These are phyloP conservation scores for Aspergillus clavatus DNA, from an alignment of 2,329 filamentous ascomycete genomes.

Conservation along the genomic window DNA sequence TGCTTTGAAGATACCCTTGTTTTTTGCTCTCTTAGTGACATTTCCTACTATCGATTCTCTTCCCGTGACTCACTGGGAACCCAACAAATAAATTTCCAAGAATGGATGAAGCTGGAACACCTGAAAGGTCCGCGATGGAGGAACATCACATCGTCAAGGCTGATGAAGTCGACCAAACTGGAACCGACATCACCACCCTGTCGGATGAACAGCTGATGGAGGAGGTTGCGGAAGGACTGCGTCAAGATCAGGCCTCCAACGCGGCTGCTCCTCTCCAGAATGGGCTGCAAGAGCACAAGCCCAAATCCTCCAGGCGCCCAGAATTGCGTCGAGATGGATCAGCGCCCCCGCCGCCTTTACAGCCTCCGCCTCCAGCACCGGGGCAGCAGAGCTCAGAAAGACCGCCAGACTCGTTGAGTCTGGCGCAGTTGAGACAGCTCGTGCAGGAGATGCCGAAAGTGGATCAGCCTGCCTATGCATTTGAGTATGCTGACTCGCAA, in stretches of 20 bases:
- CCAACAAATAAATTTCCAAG: conserved; percentile 1
- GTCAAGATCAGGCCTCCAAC: conserved; percentile 29
- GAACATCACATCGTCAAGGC: conserved; percentile 45
- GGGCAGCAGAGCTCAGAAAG: conserved; percentile 34
- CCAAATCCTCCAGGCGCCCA: conserved; percentile 25
- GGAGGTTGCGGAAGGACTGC: conserved; percentile 36
- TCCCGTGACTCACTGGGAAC: not conserved
- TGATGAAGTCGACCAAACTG: conserved; percentile 47
- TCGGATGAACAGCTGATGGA: conserved; percentile 42
- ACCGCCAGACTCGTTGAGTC: conserved; percentile 64
- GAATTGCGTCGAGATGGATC: conserved; percentile 34
- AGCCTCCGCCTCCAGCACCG: conserved; percentile 45
- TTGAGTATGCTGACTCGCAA: conserved; percentile 69
- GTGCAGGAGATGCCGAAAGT: conserved; percentile 67
- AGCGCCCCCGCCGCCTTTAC: conserved; percentile 41
- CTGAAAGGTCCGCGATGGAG: conserved; percentile 21
- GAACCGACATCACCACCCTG: conserved; percentile 44
- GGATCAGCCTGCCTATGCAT: conserved; percentile 76
- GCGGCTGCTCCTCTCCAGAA: conserved; percentile 8
- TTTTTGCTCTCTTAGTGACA: not conserved
- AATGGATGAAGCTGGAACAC: conserved; percentile 26
- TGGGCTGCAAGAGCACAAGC: conserved; percentile 12
- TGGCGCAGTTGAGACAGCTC: conserved; percentile 67
- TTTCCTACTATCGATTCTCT: not conserved
- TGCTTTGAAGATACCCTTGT: not conserved